Percentiles rank a stretch among this genome's conserved stretches.
Evolutionary conservation across 2,329 filamentous ascomycete genomes (phyloP).

Genomic region (Ilyonectria mors-panacis): DNA sequence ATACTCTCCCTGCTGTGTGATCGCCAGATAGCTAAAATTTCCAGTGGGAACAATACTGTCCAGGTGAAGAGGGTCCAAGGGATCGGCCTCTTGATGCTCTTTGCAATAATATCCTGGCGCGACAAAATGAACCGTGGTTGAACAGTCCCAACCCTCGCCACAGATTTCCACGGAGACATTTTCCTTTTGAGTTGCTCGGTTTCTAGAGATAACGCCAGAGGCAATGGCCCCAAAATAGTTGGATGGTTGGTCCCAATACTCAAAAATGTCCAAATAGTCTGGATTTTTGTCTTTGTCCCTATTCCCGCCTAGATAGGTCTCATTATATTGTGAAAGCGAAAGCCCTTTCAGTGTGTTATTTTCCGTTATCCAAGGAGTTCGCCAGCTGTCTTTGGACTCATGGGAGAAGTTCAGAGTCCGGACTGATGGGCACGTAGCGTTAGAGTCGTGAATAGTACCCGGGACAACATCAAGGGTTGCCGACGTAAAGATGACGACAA

Average conservation of each 20-base stretch:
- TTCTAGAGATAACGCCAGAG: neutral
- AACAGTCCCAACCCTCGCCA: constrained; percentile 41
- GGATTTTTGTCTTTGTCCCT: neutral
- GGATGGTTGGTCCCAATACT: constrained; percentile 8
- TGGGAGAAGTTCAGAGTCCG: constrained; percentile 43
- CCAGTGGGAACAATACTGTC: constrained; percentile 29
- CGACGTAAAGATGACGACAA: constrained; percentile 41
- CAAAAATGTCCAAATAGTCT: constrained; percentile 28
- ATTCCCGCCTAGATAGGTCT: neutral
- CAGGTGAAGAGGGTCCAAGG: constrained; percentile 35
- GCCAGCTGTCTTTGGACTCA: constrained; percentile 20
- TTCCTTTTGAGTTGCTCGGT: constrained; percentile 13
- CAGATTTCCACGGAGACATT: constrained; percentile 32
- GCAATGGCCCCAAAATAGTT: neutral
- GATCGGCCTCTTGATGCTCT: constrained; percentile 12
- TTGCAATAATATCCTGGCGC: constrained; percentile 43
- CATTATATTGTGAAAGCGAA: neutral
- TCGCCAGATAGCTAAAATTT: constrained; percentile 34
- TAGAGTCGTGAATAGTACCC: constrained; percentile 2
- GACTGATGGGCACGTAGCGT: constrained; percentile 32
- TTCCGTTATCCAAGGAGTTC: neutral
- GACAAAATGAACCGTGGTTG: constrained; percentile 38
- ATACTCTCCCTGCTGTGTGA: constrained; percentile 37
- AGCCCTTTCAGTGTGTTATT: neutral
- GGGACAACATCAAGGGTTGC: constrained; percentile 35